phyloP scores from a whole-genome alignment of 495 filamentous ascomycete species.

The Ramalina intermedia region DNA sequence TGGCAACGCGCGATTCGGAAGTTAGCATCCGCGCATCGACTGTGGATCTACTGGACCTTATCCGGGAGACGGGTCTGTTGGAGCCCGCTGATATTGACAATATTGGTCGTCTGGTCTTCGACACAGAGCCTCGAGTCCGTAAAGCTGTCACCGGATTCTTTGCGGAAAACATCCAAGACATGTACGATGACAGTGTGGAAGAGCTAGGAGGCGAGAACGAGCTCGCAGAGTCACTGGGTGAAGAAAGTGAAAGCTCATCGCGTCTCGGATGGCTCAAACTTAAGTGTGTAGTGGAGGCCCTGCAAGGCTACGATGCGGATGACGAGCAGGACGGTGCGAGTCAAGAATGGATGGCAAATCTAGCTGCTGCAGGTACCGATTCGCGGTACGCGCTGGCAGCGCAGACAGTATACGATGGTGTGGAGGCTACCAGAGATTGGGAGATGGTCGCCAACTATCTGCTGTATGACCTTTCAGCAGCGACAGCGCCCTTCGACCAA shows the following conservation, averaged over 20 bases:
- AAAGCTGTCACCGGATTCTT: constrained; percentile 86
- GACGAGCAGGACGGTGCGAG: constrained; percentile 24
- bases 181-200: constrained; percentile 65
- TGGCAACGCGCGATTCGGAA: constrained; percentile 73
- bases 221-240: constrained; percentile 48
- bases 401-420: constrained; percentile 66
- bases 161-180: constrained; percentile 65
- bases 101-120: constrained; percentile 73
- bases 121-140: constrained; percentile 66
- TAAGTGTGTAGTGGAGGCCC: constrained; percentile 73
- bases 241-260: constrained; percentile 60
- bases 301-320: constrained; percentile 59
- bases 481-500: constrained; percentile 32
- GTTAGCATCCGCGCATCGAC: constrained; percentile 58
- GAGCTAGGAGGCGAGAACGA: constrained; percentile 71
- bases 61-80: constrained; percentile 72
- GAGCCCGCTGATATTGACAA: constrained; percentile 83
- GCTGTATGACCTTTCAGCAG: constrained; percentile 72
- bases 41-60: constrained; percentile 63
- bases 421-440: constrained; percentile 72
- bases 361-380: constrained; percentile 46
- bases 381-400: constrained; percentile 77
- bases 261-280: constrained; percentile 76
- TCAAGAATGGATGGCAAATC: constrained; percentile 27
- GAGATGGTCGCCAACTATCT: constrained; percentile 79